Evolutionary conservation across 306 rosid genomes (phyloP).

Genomic region (Vicia faba): DNA sequence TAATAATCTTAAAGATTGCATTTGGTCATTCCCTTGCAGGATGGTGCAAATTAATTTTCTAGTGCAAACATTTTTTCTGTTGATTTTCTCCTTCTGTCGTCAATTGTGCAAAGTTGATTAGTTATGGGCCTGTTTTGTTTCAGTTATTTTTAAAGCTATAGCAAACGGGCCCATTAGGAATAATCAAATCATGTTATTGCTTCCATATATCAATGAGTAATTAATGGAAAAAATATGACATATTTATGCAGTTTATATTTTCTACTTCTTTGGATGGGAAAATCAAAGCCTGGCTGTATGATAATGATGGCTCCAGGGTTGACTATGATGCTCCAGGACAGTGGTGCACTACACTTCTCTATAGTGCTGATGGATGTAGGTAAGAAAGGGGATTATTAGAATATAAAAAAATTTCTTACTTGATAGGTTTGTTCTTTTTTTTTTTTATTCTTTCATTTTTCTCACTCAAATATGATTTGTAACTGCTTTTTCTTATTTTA

Average conservation of each 20-base stretch:
- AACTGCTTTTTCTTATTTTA: conserved; percentile 36
- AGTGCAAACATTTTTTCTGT: background rate
- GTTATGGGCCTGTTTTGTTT: background rate
- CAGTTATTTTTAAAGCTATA: too few species aligned
- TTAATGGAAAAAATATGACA: conserved; percentile 1
- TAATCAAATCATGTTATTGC: background rate
- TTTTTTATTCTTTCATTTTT: background rate
- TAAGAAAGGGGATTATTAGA: conserved; percentile 39
- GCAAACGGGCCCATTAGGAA: too few species aligned
- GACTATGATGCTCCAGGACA: conserved; percentile 88
- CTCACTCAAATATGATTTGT: conserved; percentile 6
- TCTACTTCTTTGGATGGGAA: conserved; percentile 84
- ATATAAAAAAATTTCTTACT: background rate
- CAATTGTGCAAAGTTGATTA: conserved; percentile 17
- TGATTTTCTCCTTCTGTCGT: background rate
- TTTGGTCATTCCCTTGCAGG: conserved; percentile 10
- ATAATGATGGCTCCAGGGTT: conserved; percentile 66
- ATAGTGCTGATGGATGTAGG: conserved; percentile 83
- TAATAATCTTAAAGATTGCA: background rate
- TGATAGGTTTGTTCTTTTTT: background rate
- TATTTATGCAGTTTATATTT: conserved; percentile 67
- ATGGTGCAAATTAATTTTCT: conserved; percentile 16
- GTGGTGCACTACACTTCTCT: conserved; percentile 76
- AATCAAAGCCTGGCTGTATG: conserved; percentile 92
- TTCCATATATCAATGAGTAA: conserved; percentile 8